Conservation (phyloP, 495 filamentous ascomycete species). For the Bacidia gigantensis region DNA sequence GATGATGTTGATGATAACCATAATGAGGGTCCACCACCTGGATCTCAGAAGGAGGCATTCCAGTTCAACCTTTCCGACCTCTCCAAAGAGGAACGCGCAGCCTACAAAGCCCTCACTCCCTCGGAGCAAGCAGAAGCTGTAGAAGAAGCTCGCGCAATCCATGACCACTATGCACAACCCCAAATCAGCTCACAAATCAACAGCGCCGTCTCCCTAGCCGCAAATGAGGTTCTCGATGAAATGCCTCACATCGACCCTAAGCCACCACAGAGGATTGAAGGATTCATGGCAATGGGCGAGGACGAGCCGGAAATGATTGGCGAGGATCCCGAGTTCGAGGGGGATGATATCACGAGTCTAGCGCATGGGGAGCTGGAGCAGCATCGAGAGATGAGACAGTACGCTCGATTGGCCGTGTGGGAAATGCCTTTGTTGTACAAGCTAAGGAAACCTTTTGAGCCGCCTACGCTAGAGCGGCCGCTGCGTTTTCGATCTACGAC, state of each 20-base stretch:
- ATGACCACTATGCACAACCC: conserved; percentile 15
- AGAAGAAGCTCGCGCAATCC: conserved; percentile 10
- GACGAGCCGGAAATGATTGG: conserved; percentile 36
- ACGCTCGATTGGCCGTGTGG: conserved; percentile 78
- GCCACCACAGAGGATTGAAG: conserved; percentile 1
- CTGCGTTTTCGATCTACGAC: conserved; percentile 95
- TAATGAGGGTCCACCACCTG: background rate
- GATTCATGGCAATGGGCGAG: conserved; percentile 41
- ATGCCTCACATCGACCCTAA: background rate
- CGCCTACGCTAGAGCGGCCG: conserved; percentile 47
- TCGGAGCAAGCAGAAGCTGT: conserved; percentile 29
- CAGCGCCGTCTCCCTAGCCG: conserved; percentile 4
- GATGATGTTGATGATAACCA: conserved; percentile 26
- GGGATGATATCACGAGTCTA: conserved; percentile 68
- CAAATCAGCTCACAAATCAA: conserved; percentile 16
- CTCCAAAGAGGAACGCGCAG: conserved; percentile 28
- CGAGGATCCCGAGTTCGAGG: conserved; percentile 48
- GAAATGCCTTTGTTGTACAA: conserved; percentile 86
- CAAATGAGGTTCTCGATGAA: conserved; percentile 3
- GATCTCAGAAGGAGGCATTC: conserved; percentile 18
- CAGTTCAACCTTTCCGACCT: conserved; percentile 21
- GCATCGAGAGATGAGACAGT: conserved; percentile 79
- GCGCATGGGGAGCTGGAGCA: conserved; percentile 80
- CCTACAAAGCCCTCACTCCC: conserved; percentile 35
- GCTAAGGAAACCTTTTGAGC: conserved; percentile 66